Conservation (phyloP, 2,329 filamentous ascomycete genomes). For the Leptodontidium sp. region DNA sequence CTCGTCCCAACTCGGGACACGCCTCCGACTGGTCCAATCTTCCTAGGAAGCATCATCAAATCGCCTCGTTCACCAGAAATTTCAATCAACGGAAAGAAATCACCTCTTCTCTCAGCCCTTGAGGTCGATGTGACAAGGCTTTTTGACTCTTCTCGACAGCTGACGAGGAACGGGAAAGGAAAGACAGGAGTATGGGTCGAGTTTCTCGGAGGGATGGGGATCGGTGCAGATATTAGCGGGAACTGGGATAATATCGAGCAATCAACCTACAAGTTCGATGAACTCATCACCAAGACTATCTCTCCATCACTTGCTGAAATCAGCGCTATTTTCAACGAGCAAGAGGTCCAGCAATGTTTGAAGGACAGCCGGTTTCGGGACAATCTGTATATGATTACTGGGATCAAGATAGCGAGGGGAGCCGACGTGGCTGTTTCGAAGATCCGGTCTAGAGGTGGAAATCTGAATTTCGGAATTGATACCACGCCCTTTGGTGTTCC, state of each 20-base stretch:
- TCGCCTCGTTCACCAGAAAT: slow-evolving; percentile 27
- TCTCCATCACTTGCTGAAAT: slow-evolving; percentile 21
- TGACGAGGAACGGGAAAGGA: slow-evolving; percentile 18
- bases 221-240: slow-evolving; percentile 22
- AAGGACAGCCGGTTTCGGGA: slow-evolving; percentile 22
- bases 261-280: slow-evolving; percentile 19
- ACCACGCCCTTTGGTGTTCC: slow-evolving; percentile 24
- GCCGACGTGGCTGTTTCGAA: slow-evolving; percentile 26
- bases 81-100: slow-evolving; percentile 23
- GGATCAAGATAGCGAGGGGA: slow-evolving; percentile 31
- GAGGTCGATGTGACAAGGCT: slow-evolving; percentile 14
- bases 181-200: slow-evolving; percentile 26
- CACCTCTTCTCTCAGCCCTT: slow-evolving; percentile 17
- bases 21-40: slow-evolving; percentile 28
- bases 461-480: slow-evolving; percentile 30
- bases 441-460: slow-evolving; percentile 19
- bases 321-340: slow-evolving; percentile 13
- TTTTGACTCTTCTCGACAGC: slow-evolving; percentile 2
- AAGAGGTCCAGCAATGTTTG: slow-evolving; percentile 18
- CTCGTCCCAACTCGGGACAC: slow-evolving; percentile 25
- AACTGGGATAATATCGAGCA: slow-evolving; percentile 23
- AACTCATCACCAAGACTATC: slow-evolving; percentile 26
- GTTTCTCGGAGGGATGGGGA: slow-evolving; percentile 21
- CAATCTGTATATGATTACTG: slow-evolving; percentile 32
- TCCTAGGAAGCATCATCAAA: slow-evolving; percentile 33